These are phyloP conservation scores for Cystofilobasidium capitatum DNA, from an alignment of 768 basidiomycete genomes.

Conservation along the genomic window DNA sequence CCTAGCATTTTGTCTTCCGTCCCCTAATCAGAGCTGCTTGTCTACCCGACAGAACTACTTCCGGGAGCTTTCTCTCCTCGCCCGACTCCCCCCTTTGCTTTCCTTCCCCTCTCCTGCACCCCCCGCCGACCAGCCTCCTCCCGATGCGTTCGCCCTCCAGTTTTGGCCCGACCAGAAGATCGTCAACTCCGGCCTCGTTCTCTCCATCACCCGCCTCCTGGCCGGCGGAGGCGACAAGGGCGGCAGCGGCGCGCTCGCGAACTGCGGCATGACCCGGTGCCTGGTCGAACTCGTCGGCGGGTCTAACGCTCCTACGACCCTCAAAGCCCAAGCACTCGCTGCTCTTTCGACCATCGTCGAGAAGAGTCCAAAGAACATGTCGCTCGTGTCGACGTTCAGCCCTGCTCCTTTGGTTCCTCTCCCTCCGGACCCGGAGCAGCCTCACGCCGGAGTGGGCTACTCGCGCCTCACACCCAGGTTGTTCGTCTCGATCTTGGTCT, in stretches of 20 bases:
- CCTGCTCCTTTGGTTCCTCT: conserved; percentile 54
- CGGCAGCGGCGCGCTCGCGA: conserved; percentile 36
- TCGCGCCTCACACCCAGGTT: conserved; percentile 17
- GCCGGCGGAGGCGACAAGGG: conserved; percentile 41
- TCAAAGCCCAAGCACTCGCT: conserved; percentile 62
- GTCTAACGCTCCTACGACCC: conserved; percentile 77
- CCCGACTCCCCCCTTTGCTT: conserved; percentile 54
- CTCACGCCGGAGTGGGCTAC: conserved; percentile 26
- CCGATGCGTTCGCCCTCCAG: conserved; percentile 79
- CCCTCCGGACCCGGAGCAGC: conserved; percentile 51
- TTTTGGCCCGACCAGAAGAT: conserved; percentile 91
- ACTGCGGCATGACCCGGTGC: conserved; percentile 53
- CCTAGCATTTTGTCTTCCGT: too few species aligned
- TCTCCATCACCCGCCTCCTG: conserved; percentile 78
- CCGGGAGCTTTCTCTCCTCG: conserved; percentile 65
- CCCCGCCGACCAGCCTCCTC: conserved; percentile 43
- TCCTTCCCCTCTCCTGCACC: conserved; percentile 60
- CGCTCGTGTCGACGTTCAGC: conserved; percentile 64
- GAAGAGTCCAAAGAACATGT: conserved; percentile 56
- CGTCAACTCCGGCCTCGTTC: conserved; percentile 64
- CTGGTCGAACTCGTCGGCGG: conserved; percentile 79
- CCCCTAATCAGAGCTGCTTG: conserved; percentile 5
- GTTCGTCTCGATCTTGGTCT: conserved; percentile 12
- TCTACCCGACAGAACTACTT: conserved; percentile 70
- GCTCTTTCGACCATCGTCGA: conserved; percentile 56